Evolutionary conservation across 208 protist genomes (phyloP).

Genomic region (Acanthamoeba triangularis): DNA sequence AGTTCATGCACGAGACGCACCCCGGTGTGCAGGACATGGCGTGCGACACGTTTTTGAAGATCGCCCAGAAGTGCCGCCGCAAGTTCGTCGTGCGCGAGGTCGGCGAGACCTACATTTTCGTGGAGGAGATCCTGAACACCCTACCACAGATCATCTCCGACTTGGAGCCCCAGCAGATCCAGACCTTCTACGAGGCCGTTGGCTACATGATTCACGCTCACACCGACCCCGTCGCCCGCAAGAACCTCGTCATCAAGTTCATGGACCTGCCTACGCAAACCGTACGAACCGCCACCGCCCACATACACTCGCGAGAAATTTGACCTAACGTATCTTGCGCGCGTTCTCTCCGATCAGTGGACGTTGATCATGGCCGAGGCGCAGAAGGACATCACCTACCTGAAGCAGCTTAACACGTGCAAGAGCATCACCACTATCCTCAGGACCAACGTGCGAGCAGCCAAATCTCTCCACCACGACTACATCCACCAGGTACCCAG

Average conservation of each 20-base stretch:
- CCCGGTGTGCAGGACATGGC: slow-evolving; percentile 99
- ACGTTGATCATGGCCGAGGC: slow-evolving; percentile 90
- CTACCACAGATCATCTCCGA: slow-evolving; percentile 95
- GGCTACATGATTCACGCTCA: slow-evolving; percentile 96
- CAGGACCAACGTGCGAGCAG: slow-evolving; percentile 96
- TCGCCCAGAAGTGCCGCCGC: slow-evolving; percentile 96
- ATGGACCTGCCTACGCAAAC: slow-evolving; percentile 87
- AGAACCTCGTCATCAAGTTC: slow-evolving; percentile 93
- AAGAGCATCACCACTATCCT: slow-evolving; percentile 96
- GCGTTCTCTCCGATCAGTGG: slow-evolving; percentile 93
- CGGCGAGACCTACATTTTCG: slow-evolving; percentile 93
- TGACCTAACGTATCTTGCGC: slow-evolving; percentile 73
- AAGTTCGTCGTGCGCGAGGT: slow-evolving; percentile 93
- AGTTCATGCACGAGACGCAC: slow-evolving; percentile 99
- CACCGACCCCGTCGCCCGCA: slow-evolving; percentile 82
- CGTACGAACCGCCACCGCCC: neutral
- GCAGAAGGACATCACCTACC: slow-evolving; percentile 84
- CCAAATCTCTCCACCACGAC: slow-evolving; percentile 93
- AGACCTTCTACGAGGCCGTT: slow-evolving; percentile 98
- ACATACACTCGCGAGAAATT: neutral
- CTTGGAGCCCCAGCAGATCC: slow-evolving; percentile 95
- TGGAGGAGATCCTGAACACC: slow-evolving; percentile 95
- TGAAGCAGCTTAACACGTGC: slow-evolving; percentile 91
- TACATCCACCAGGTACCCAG: slow-evolving; percentile 92
- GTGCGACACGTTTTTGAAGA: slow-evolving; percentile 99